phyloP scores from a whole-genome alignment of 495 filamentous ascomycete genomes.

The Talaromyces thailandensis region DNA sequence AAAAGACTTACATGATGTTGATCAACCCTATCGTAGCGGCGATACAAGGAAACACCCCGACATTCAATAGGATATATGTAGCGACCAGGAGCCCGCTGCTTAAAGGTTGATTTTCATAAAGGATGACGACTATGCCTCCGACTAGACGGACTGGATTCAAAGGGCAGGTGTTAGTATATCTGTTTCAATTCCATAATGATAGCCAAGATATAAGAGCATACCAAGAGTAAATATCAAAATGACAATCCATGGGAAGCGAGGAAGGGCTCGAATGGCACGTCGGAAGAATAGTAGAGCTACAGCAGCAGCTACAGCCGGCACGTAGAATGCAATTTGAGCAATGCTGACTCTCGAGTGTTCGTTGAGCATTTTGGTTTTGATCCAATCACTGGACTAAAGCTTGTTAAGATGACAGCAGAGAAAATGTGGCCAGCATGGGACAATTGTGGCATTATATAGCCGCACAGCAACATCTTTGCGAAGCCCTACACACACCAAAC shows the following conservation, averaged over 20 bases:
- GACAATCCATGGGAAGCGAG: conserved; percentile 14
- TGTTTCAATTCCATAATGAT: neutral
- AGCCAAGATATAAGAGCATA: neutral
- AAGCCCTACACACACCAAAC: neutral
- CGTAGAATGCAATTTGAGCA: conserved; percentile 19
- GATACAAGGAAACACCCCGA: conserved; percentile 19
- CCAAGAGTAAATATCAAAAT: conserved; percentile 12
- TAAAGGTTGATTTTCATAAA: conserved; percentile 11
- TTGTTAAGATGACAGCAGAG: neutral
- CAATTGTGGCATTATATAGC: neutral
- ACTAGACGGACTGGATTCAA: conserved; percentile 13
- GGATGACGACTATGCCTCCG: conserved; percentile 14
- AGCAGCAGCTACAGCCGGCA: conserved; percentile 11
- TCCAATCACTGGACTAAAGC: neutral
- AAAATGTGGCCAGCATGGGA: neutral
- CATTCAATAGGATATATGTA: conserved; percentile 16
- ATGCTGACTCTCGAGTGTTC: conserved; percentile 16
- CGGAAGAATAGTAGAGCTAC: conserved; percentile 11
- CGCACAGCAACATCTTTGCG: neutral
- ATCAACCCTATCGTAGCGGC: conserved; percentile 18
- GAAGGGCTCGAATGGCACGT: conserved; percentile 9
- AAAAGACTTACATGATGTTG: conserved; percentile 17
- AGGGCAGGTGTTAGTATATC: neutral
- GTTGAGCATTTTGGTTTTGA: conserved; percentile 12
- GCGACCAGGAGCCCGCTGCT: conserved; percentile 14